Conservation (phyloP, 208 protist species). For the Trypanosoma cruzi region DNA sequence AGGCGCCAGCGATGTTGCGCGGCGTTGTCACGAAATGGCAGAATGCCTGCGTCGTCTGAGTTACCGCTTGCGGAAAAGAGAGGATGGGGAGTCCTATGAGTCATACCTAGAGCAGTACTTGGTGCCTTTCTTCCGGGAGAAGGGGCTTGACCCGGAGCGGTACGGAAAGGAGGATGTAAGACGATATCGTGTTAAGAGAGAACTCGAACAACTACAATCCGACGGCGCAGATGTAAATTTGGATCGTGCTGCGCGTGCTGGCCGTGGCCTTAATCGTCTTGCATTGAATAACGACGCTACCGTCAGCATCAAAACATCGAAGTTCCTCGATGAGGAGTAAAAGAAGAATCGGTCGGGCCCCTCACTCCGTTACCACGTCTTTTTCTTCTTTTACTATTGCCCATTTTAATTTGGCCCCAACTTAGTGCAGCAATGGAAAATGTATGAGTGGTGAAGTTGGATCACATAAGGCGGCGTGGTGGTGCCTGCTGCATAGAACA, state of each 20-base stretch:
- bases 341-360: not conserved
- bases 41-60: conserved; percentile 65
- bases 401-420: too few relatives aligned
- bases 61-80: conserved; percentile 57
- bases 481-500: conserved; percentile 9
- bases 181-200: conserved; percentile 61
- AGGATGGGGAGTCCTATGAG: conserved; percentile 51
- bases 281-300: conserved; percentile 18
- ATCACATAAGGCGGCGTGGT: not conserved
- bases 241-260: conserved; percentile 60
- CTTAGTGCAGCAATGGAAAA: not conserved
- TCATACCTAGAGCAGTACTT: conserved; percentile 68
- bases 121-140: conserved; percentile 65
- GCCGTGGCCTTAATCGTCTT: conserved; percentile 53
- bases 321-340: conserved; percentile 77
- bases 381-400: not conserved
- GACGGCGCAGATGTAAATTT: conserved; percentile 71
- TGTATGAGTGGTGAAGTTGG: not conserved
- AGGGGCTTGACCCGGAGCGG: conserved; percentile 65
- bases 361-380: not conserved
- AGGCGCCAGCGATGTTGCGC: conserved; percentile 29
- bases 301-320: conserved; percentile 39
- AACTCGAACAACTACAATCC: conserved; percentile 78
- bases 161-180: conserved; percentile 62
- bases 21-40: conserved; percentile 75